Base-by-base conservation (phyloP, 257 asterid species). In the Rauvolfia tetraphylla region DNA sequence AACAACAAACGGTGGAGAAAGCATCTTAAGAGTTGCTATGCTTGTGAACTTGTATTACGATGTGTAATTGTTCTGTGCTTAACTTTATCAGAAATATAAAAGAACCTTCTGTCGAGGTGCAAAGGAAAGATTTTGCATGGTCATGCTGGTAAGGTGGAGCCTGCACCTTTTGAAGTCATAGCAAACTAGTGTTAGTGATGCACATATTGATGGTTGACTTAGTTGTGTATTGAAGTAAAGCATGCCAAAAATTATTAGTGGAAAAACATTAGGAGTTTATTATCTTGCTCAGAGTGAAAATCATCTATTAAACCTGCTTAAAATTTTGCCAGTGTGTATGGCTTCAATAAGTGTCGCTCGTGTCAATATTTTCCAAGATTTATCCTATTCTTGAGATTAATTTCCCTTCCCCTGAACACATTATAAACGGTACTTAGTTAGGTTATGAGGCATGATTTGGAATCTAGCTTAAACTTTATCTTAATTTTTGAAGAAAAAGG, bases 401-500 rank as follows among this genome's bases (percentile, higher is more conserved):
- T 18, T 39, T 23, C 2, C 68, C 23, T 12, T 15, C 25, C 34
- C 22, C 25, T 33, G 70, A 7, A 29, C 9, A 44, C 3, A 25
- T 71, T 8, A 17, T 34, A 48, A 11, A 15, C 6, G 5, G 8
- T 41, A 41, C 8, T 41, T 51, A 51, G 23, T 2, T 51, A 49
- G 56, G 3, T 51, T 51, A 51, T 18, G 23, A 18, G 2, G 57
- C 57, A 18, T 51, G 53, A n/a, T 53, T 7, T 46, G 51, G n/a
- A 54, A 51, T 44, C 53, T 44, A 61, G 36, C n/a, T 34, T 68
- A 58, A 33, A 73, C 39, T 36, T 38, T 33, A 39, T 65, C 23
- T 46, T 72, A 18, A 20, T 56, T 78, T 74, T 51, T 18, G 74
- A 77, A 88, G 96, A 91, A 82, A 73, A 92, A 88, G 81, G 93